Conservation (phyloP, 31 red algal species). For the Asparagopsis taxiformis region DNA sequence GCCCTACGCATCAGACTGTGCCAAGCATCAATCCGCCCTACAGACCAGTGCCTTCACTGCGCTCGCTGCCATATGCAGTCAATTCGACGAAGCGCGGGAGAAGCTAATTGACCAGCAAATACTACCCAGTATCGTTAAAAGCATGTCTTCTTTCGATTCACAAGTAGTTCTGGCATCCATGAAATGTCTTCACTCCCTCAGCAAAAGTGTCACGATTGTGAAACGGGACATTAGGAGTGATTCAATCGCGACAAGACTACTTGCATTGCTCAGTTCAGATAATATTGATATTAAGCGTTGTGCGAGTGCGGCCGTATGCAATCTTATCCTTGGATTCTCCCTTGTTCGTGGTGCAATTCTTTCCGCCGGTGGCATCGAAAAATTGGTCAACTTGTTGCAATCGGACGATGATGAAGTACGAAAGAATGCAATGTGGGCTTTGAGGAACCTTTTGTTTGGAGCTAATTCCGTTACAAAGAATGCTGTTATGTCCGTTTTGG, state of each 20-base stretch:
- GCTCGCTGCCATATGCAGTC: constrained; percentile 29
- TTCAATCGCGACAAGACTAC: constrained; percentile 16
- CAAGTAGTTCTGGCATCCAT: constrained; percentile 36
- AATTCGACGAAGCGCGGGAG: constrained; percentile 47
- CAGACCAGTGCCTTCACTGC: constrained; percentile 39
- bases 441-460: constrained; percentile 60
- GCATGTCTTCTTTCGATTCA: constrained; percentile 7
- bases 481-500: constrained; percentile 38
- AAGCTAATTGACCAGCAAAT: constrained; percentile 18
- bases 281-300: constrained; percentile 21
- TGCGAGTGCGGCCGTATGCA: constrained; percentile 63
- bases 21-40: constrained; percentile 3
- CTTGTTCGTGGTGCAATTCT: constrained; percentile 39
- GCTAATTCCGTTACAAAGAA: constrained; percentile 52
- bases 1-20: neutral
- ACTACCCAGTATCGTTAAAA: constrained; percentile 35
- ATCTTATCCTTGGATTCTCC: constrained; percentile 64
- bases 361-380: constrained; percentile 19
- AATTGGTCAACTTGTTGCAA: constrained; percentile 27
- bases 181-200: constrained; percentile 46
- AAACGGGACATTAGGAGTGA: constrained; percentile 42
- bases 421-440: constrained; percentile 59
- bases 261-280: constrained; percentile 13
- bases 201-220: constrained; percentile 57
- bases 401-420: constrained; percentile 44